Conservation (phyloP, 352 stramenopile genomes). For the Hyaloperonospora arabidopsidis region DNA sequence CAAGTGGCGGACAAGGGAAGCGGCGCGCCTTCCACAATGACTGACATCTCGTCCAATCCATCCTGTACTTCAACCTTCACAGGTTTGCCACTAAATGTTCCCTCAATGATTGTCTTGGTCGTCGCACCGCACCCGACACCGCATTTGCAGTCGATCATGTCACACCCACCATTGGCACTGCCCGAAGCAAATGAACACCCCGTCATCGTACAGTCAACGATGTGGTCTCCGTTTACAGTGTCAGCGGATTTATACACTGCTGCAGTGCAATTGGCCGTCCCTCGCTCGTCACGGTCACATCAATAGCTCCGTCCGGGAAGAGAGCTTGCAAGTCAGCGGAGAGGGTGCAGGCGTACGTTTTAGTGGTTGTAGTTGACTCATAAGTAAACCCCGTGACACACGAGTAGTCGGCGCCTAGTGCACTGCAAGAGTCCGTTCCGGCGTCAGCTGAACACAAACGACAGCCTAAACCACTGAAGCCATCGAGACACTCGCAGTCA, state of each 20-base stretch:
- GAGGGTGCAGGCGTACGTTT: constrained; percentile 62
- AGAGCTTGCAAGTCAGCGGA: constrained; percentile 42
- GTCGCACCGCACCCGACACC: constrained; percentile 37
- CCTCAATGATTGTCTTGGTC: constrained; percentile 59
- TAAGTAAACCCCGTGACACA: constrained; percentile 50
- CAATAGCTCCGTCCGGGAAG: constrained; percentile 54
- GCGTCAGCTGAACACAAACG: constrained; percentile 35
- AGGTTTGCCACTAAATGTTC: constrained; percentile 50
- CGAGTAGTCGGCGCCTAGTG: constrained; percentile 26
- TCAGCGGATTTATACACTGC: constrained; percentile 53
- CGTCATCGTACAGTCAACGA: constrained; percentile 55
- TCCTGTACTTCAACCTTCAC: constrained; percentile 38
- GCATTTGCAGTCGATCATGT: constrained; percentile 53
- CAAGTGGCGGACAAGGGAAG: constrained; percentile 63
- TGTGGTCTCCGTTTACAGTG: constrained; percentile 39
- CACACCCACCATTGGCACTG: constrained; percentile 35
- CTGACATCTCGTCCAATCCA: constrained; percentile 30
- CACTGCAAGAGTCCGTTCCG: constrained; percentile 4
- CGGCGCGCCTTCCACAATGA: constrained; percentile 61
- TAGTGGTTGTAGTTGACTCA: constrained; percentile 26
- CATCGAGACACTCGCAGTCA: constrained; percentile 40
- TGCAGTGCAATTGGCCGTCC: constrained; percentile 37
- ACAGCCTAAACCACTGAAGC: constrained; percentile 55
- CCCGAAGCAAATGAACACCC: constrained; percentile 42
- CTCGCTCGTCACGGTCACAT: constrained; percentile 32